phyloP scores from a whole-genome alignment of 116 monocot species.

The Papilionanthe hybrid region DNA sequence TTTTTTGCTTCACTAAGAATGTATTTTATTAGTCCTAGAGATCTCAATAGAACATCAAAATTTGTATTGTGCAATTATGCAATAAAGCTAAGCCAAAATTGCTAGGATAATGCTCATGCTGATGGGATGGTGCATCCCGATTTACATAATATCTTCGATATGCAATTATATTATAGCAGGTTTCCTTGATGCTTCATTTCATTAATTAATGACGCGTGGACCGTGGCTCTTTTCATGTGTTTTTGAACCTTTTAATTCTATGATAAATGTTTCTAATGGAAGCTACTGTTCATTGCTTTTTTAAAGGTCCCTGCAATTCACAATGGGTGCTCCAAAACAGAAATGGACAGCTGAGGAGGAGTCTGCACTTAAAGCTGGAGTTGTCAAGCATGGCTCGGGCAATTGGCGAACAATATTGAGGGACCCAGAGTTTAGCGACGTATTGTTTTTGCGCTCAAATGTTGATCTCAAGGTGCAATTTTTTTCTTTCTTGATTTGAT shows the following conservation, averaged over 20 bases:
- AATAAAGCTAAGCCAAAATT: background rate
- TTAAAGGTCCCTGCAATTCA: background rate
- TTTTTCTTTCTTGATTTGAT: background rate
- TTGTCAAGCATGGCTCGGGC: constrained; percentile 18
- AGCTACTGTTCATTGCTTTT: background rate
- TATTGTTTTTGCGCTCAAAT: constrained; percentile 20
- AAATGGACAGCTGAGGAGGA: constrained; percentile 26
- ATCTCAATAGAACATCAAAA: background rate
- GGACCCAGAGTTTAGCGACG: constrained; percentile 21
- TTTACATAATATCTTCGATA: background rate
- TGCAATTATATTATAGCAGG: background rate
- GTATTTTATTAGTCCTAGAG: background rate
- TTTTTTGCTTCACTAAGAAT: background rate
- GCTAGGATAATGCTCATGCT: background rate
- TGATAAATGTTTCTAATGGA: background rate
- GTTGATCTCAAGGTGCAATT: constrained; percentile 18
- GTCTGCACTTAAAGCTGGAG: constrained; percentile 24
- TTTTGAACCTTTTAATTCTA: background rate
- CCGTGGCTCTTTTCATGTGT: background rate
- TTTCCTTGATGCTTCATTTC: background rate
- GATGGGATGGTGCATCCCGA: background rate
- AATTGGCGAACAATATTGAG: constrained; percentile 30
- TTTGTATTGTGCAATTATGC: background rate
- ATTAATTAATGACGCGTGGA: background rate
- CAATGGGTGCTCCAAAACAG: constrained; percentile 24